Base-by-base conservation (phyloP, 2,329 filamentous ascomycete genomes). In the Microsporum audouinii region DNA sequence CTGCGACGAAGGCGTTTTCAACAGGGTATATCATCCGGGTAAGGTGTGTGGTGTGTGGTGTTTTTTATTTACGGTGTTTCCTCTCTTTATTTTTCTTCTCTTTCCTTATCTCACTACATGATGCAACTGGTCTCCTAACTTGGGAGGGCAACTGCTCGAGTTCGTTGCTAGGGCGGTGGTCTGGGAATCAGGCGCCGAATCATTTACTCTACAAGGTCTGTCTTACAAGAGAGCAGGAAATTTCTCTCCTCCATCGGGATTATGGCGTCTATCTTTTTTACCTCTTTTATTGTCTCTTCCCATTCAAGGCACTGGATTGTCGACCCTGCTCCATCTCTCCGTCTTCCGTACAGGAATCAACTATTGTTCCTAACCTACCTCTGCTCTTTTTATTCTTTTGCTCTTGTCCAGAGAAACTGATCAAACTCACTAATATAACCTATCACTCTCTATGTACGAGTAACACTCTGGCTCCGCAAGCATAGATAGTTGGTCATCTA, bases 1-100 rank as follows among this genome's bases (percentile, higher is more conserved):
- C 49, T 53, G 27, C 49, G 27, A 53, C 49, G 27, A 53, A 29
- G 17, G 49, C 27, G 17, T 53, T 33, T 53, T 29, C 43, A 47
- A 33, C 49, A 6, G 49, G 49, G 12, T 53, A n/a, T 53, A 23
- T 31, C 14, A 33, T 7, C 12, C 8, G 49, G 49, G 31, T 34
- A 53, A 29, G 49, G 49, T 53, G 49, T 53, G 49, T 12, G 47
- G 47, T 51, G 47, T 51, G 47, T 17, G 49, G 49, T 53, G 49
- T 53, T 29, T 34, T 29, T 29, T 31, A 12, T 53, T 53, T 34
- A 5, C 10, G 49, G 27, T 53, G 27, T 51, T 17, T 49, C n/a
- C 27, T 49, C 23, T 49, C 27, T 27, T 27, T 27, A 3, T 49
- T 27, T 23, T 23, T 27, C 17, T 49, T 10, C 8, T n/a, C n/a